Evolutionary conservation across 257 asterid species (phyloP), one percentile per base, ranked within the genome.

Genomic region (Salvia rosmarinus): DNA sequence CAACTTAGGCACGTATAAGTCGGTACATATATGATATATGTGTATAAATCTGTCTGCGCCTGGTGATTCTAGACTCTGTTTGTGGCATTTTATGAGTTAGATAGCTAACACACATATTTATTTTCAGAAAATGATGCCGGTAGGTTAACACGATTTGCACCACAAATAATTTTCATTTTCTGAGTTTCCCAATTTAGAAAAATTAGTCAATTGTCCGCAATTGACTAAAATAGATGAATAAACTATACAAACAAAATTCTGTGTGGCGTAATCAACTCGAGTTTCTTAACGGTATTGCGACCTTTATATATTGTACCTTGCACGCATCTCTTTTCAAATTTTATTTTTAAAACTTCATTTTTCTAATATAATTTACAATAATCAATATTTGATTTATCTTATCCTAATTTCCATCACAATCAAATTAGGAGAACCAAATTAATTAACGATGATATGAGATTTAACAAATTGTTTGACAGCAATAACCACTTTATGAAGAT

Each of bases 91-190:
- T 21, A 37, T 34, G 62, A 63, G 47, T 43, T 74, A 54, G 79
- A 39, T 64, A 61, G 42, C 67, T 61, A 32, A 59, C 42, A 58
- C 72, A 17, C 62, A 71, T 34, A 9, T 43, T 1, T 20, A 14
- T 44, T 58, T 51, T 19, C 12, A 66, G 85, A 76, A 75, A 82
- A 75, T 64, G 83, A 79, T 47, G 75, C 44, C 43, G 17, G 23
- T 10, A 47, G 66, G 86, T 80, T 84, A 76, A 44, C 72, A 40
- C 59, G 67, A 66, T 64, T 44, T 58, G 73, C 78, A 79, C 85
- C 86, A 75, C 81, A 64, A 43, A 23, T 21, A 58, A 68, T 30
- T 46, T 66, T 62, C 8, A 16, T 28, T 49, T 42, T 5, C 12
- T 28, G 25, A 47, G 25, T 46, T 65, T 9, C 17, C 56, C 12